Evolutionary conservation across 768 basidiomycete genomes (phyloP).

Genomic region (Tricholoma sp.): DNA sequence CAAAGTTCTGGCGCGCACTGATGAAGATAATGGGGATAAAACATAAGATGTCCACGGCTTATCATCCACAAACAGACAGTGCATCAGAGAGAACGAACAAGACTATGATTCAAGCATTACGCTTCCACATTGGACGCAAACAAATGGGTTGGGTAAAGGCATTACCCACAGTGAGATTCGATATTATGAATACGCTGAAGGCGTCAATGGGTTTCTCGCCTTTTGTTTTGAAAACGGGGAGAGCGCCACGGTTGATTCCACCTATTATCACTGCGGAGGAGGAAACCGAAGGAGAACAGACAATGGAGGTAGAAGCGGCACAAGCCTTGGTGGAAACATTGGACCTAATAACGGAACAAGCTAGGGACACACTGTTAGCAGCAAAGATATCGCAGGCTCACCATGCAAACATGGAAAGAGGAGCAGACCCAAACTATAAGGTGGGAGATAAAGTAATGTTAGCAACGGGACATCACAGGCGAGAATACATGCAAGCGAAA

Average conservation of each 20-base stretch:
- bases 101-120: conserved; percentile 24
- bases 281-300: no score
- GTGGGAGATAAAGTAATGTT: not conserved
- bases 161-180: not conserved
- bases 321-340: no score
- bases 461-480: not conserved
- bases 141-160: conserved; percentile 22
- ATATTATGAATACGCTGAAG: not conserved
- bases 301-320: no score
- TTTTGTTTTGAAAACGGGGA: not conserved
- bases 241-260: no score
- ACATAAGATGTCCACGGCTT: conserved; percentile 25
- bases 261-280: no score
- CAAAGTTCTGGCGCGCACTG: not conserved
- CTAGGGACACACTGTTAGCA: not conserved
- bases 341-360: not conserved
- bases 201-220: not conserved
- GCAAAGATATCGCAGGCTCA: not conserved
- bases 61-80: conserved; percentile 15
- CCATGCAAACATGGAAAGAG: not conserved
- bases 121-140: conserved; percentile 14
- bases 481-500: not conserved
- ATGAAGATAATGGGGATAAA: not conserved
- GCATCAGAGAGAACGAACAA: conserved; percentile 26
- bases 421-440: not conserved